Evolutionary conservation across 176 grass and related monocot genomes (phyloP).

Genomic region (Avena atlantica): DNA sequence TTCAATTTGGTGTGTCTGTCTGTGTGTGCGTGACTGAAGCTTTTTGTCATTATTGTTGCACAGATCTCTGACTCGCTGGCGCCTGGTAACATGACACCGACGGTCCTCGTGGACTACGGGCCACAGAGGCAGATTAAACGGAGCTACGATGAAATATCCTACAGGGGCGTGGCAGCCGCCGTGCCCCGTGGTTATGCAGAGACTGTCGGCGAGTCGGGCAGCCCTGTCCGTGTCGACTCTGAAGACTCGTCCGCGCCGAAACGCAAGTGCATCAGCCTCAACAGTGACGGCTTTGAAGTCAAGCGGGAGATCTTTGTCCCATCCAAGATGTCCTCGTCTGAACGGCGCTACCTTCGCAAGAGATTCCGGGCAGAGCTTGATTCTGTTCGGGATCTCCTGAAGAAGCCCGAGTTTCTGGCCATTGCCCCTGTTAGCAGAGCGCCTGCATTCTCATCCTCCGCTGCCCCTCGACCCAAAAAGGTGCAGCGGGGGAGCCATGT

Average conservation of each 20-base stretch:
- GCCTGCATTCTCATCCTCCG: slow-evolving; percentile 56
- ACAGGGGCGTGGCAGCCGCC: neutral
- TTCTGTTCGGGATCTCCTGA: slow-evolving; percentile 55
- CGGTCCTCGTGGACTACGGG: slow-evolving; percentile 58
- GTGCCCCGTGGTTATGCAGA: slow-evolving; percentile 35
- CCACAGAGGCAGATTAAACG: slow-evolving; percentile 62
- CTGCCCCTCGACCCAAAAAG: slow-evolving; percentile 52
- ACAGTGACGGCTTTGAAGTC: slow-evolving; percentile 56
- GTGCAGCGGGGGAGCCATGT: slow-evolving; percentile 38
- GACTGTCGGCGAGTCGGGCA: slow-evolving; percentile 64
- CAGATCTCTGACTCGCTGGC: slow-evolving; percentile 50
- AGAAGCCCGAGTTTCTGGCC: slow-evolving; percentile 48
- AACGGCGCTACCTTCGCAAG: slow-evolving; percentile 64
- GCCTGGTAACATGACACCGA: slow-evolving; percentile 67
- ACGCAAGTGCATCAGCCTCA: slow-evolving; percentile 88
- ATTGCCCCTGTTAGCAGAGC: slow-evolving; percentile 31
- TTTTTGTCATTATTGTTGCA: slow-evolving; percentile 11
- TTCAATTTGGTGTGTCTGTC: slow-evolving; percentile 3
- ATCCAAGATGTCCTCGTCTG: slow-evolving; percentile 65
- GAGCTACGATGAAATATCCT: slow-evolving; percentile 51
- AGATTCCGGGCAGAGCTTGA: slow-evolving; percentile 73
- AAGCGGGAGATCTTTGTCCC: slow-evolving; percentile 66
- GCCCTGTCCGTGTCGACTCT: slow-evolving; percentile 62
- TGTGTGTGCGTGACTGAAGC: slow-evolving; percentile 9
- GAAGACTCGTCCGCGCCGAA: slow-evolving; percentile 74